Evolutionary conservation across 1,284 basidiomycete species (phyloP), one percentile per base, ranked within the genome.

Genomic region (Cryptococcus sp.): DNA sequence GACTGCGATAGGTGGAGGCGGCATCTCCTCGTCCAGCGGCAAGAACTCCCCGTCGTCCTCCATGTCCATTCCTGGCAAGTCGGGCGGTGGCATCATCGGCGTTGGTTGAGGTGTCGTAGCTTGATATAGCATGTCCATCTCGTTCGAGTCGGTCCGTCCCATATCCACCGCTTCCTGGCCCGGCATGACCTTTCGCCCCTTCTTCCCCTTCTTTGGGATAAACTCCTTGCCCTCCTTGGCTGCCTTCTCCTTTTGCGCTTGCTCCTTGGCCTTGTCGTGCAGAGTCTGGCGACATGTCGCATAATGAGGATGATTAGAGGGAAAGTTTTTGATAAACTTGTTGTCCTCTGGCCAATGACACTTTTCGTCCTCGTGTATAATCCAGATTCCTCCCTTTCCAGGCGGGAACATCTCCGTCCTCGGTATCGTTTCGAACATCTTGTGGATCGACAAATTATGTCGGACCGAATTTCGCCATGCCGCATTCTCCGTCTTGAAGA

Each of bases 381-480:
- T 65, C 72, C 72, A 74, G 43, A 73, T 71, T 18, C 68, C 68
- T 11, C 72, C 72, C 38, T 74, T 74, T 16, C 72, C 72, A 1
- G 69, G 63, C 2, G 71, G 68, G 45, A 68, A 64, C 24, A 59
- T 59, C 41, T 71, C 67, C 0, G 68, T 68, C n/a, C 72, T 51
- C 11, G 69, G 63, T 14, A 79, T 77, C 43, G 81, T 81, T 49
- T 78, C 72, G 69, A 94, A 95, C 53, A 86, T 83, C 59, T 85
- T 82, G 70, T 91, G 86, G 24, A 94, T 75, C 2, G 87, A 90
- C 2, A 97, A 77, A 56, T 86, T 87, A 71, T 95, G 91, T n/a
- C 92, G 80, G 47, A 95, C 88, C 5, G 88, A 92, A 61, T 84
- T 84, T 81, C 72, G 68, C 92, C 92, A 97, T 23, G 90, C 93